Evolutionary conservation across 225 moss, liverwort and hornwort genomes (phyloP), one percentile per base, ranked within the genome.

Genomic region (Pleurozium schreberi): DNA sequence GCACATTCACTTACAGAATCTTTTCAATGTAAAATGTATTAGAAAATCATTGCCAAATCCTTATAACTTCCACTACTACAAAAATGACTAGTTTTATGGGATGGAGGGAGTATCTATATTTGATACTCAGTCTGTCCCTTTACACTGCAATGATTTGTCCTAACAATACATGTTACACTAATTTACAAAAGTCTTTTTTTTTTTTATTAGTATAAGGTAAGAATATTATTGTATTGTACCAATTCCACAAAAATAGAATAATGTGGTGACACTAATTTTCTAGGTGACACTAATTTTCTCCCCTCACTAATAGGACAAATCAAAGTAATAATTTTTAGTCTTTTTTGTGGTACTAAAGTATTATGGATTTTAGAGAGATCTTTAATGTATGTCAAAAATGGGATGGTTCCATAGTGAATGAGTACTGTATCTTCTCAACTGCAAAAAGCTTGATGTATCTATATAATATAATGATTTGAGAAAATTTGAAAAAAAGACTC

Each of bases 71-170:
- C 28, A 28, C 28, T 26, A 70, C 5, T 26, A 70, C 40, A 14
- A 26, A 27, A 68, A n/a, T 0, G 8, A 42, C 5, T 70, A 27
- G 15, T 26, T 42, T 26, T 25, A 36, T 42, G 1, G 1, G 3
- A 25, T 14, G 13, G 11, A 38, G 6, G 14, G 23, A 68, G 23
- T 69, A 13, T 69, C 5, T 47, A 2, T 30, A 49, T 47, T 5
- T 31, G 3, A 34, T 75, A 75, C 0, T 75, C 3, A 1, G 0
- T 20, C 0, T 0, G 0, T 34, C 5, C 12, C 1, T 33, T 75
- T 34, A 33, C 34, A 50, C 13, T 49, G 19, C 49, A 49, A 3
- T 50, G 13, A 50, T 21, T 50, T 50, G 5, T 50, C 21, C 20
- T 50, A 20, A 49, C 12, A 34, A 8, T 50, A 7, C 1, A 0